Conservation (phyloP, 176 grass and related monocot species). For the Lolium rigidum region DNA sequence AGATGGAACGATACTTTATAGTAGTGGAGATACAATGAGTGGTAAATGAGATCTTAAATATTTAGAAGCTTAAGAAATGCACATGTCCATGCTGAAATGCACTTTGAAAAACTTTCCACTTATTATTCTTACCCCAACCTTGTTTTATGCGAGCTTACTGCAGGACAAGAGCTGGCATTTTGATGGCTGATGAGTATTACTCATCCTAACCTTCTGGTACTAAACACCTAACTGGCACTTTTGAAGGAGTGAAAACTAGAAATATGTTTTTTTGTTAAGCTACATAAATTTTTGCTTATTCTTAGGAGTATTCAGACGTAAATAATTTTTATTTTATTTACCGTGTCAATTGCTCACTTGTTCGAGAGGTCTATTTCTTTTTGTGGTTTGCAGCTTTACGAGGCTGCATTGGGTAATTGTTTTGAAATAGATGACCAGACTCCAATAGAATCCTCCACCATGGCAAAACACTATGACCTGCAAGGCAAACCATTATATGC, state of each 20-base stretch:
- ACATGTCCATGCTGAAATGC: not conserved
- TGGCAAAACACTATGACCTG: slow-evolving; percentile 84
- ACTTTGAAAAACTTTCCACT: no score
- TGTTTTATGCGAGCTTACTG: no score
- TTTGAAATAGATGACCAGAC: slow-evolving; percentile 88
- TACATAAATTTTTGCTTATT: no score
- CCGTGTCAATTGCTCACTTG: slow-evolving; percentile 15
- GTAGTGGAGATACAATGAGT: no score
- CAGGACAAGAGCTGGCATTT: no score
- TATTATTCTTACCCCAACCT: no score
- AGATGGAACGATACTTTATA: no score
- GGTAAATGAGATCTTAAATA: not conserved
- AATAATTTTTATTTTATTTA: not conserved
- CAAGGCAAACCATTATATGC: slow-evolving; percentile 90
- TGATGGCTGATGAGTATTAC: not conserved
- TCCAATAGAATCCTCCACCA: slow-evolving; percentile 81
- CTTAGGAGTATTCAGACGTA: no score
- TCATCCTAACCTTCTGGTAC: not conserved
- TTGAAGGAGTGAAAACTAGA: no score
- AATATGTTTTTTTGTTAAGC: no score
- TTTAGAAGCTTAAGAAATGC: not conserved
- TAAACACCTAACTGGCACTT: no score
- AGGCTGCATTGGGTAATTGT: slow-evolving; percentile 81
- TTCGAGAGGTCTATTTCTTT: slow-evolving; percentile 7
- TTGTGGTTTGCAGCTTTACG: slow-evolving; percentile 69